Evolutionary conservation across 1,139 yeast species (phyloP), one percentile per base, ranked within the genome.

Genomic region (Hansenula anomala): DNA sequence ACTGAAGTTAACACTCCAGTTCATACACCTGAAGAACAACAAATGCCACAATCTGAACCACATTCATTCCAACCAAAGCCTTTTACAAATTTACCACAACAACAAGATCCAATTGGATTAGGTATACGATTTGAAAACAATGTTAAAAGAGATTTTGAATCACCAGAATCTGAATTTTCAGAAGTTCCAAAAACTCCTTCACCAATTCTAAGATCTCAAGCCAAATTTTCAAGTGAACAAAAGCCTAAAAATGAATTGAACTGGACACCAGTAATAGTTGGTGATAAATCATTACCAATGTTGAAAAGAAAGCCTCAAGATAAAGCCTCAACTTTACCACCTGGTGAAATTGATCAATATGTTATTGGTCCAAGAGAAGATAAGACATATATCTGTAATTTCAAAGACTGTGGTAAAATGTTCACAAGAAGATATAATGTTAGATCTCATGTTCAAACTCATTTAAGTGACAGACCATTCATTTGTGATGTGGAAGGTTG

Each of bases 401-500:
- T 72, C 60, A 78, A 85, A 20, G 73, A 75, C 39, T 94, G 99
- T 63, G 85, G 87, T 15, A 89, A 94, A 61, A 68, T 75, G 41
- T 92, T 94, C 63, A 80, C 90, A 10, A 72, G 98, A 55, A 71
- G 96, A 36, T 94, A 94, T 63, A 94, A 94, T 58, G 89, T 88
- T n/a, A 72, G 97, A 45, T 88, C 97, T 0, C 99, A 94, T 59
- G 90, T 94, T 41, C 98, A 94, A 59, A 94, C 98, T 1, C 99
- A 94, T 68, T 66, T 94, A 38, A 82, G 94, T 59, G 98, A 94
- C 60, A 69, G 97, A 41, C 99, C 99, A 1, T 83, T 80, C 62
- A 54, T 60, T 36, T 89, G 97, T 59, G 68, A 73, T 23, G 66
- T 65, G 50, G 77, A 70, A 20, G 76, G 71, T 6, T 92, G 98